Conservation (phyloP, 176 grass and related monocot species). For the Melocanna baccifera region DNA sequence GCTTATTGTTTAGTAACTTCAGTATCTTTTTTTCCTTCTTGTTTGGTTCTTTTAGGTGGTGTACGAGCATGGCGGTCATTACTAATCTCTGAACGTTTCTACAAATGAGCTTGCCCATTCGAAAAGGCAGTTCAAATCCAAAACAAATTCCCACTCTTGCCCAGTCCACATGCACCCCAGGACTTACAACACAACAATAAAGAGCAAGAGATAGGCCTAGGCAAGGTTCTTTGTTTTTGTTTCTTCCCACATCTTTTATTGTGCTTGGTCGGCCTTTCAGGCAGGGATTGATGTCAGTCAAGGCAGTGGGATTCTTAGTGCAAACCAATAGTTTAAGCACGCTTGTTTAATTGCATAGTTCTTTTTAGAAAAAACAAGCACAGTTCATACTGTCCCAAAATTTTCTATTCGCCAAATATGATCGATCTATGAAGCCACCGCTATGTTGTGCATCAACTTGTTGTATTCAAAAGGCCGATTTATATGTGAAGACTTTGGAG, state of each 20-base stretch:
- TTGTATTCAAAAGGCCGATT: neutral
- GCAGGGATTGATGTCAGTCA: conserved; percentile 37
- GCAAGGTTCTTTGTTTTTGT: conserved; percentile 48
- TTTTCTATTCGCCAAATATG: neutral
- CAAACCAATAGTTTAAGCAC: conserved; percentile 35
- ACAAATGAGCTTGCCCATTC: neutral
- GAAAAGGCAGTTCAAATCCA: conserved; percentile 18
- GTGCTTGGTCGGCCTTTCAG: conserved; percentile 43
- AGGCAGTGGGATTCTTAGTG: conserved; percentile 60
- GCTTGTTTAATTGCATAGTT: neutral
- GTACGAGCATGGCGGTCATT: conserved; percentile 9
- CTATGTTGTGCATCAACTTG: neutral
- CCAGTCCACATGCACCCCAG: conserved; percentile 19
- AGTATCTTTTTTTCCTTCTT: neutral
- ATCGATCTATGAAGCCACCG: neutral
- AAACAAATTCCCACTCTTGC: neutral
- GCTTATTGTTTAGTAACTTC: neutral
- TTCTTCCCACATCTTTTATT: conserved; percentile 68
- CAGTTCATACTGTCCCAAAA: conserved; percentile 31
- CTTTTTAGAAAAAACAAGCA: conserved; percentile 4
- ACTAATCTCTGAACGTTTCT: neutral
- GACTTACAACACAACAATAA: neutral
- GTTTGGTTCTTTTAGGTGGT: neutral
- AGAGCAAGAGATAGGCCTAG: conserved; percentile 45
- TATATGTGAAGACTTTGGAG: neutral